Evolutionary conservation across 1,139 yeast species (phyloP).

Genomic region (Nadsonia starkeyi-henricii): DNA sequence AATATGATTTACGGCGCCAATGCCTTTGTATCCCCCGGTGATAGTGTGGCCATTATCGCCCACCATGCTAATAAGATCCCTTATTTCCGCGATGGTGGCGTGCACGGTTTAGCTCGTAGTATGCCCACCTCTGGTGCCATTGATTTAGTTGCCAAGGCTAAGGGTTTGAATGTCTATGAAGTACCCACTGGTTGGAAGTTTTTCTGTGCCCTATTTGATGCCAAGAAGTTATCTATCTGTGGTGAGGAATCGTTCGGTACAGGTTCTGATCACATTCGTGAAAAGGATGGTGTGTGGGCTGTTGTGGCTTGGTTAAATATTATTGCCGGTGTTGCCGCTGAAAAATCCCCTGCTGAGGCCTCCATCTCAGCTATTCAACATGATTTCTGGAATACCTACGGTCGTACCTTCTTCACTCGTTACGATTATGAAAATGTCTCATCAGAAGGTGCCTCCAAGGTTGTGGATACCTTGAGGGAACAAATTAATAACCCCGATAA

Average conservation of each 20-base stretch:
- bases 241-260: constrained; percentile 98
- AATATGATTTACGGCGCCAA: constrained; percentile 97
- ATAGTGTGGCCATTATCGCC: constrained; percentile 92
- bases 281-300: constrained; percentile 98
- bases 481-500: constrained; percentile 27
- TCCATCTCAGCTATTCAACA: constrained; percentile 70
- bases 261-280: constrained; percentile 93
- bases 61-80: constrained; percentile 86
- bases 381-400: constrained; percentile 83
- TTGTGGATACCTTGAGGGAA: constrained; percentile 44
- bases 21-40: constrained; percentile 96
- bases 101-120: constrained; percentile 89
- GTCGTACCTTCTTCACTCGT: constrained; percentile 95
- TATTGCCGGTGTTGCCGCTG: constrained; percentile 57
- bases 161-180: constrained; percentile 69
- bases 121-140: constrained; percentile 97
- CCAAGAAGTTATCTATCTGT: constrained; percentile 84
- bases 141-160: constrained; percentile 74
- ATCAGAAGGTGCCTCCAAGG: constrained; percentile 57
- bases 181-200: constrained; percentile 99
- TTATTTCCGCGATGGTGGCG: constrained; percentile 74
- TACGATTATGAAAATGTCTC: constrained; percentile 84
- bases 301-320: constrained; percentile 94
- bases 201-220: constrained; percentile 89
- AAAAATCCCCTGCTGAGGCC: constrained; percentile 33